Evolutionary conservation across 2,329 filamentous ascomycete genomes (phyloP).

Genomic region (Macroventuria anomochaeta): DNA sequence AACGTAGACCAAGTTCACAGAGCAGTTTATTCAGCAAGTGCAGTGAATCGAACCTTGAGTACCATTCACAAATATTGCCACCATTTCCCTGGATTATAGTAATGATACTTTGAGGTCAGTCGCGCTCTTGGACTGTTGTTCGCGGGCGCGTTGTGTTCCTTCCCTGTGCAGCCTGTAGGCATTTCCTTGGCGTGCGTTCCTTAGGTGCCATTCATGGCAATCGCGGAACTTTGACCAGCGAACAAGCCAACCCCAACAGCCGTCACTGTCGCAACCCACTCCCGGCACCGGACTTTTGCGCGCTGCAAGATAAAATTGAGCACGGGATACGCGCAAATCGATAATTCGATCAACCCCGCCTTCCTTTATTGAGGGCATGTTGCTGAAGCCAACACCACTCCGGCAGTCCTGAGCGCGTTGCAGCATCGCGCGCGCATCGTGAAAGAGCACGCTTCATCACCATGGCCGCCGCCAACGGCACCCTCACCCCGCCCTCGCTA

Average conservation of each 20-base stretch:
- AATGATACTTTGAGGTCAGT: no score
- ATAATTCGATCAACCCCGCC: background rate
- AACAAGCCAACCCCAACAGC: slow-evolving; percentile 27
- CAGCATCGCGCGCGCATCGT: slow-evolving; percentile 44
- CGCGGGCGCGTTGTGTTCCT: background rate
- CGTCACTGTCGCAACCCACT: slow-evolving; percentile 23
- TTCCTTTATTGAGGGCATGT: slow-evolving; percentile 10
- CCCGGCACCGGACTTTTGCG: slow-evolving; percentile 19
- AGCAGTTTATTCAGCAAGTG: background rate
- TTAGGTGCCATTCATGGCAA: slow-evolving; percentile 34
- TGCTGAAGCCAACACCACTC: slow-evolving; percentile 22
- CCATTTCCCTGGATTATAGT: no score
- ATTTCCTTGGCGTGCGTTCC: slow-evolving; percentile 28
- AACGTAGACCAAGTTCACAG: background rate
- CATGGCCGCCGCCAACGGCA: slow-evolving; percentile 47
- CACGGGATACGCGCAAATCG: background rate
- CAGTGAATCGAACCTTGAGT: background rate
- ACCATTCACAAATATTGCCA: no score
- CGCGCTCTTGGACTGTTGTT: background rate
- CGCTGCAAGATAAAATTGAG: slow-evolving; percentile 11
- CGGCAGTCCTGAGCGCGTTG: slow-evolving; percentile 44
- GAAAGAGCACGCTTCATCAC: slow-evolving; percentile 36
- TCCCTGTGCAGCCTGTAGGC: slow-evolving; percentile 20
- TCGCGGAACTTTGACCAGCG: slow-evolving; percentile 34
- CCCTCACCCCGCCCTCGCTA: slow-evolving; percentile 43